A percentile compares a stretch with the other conserved stretches of the same genome.
phyloP scores from a whole-genome alignment of 768 basidiomycete species.

The Russula dissimulans region DNA sequence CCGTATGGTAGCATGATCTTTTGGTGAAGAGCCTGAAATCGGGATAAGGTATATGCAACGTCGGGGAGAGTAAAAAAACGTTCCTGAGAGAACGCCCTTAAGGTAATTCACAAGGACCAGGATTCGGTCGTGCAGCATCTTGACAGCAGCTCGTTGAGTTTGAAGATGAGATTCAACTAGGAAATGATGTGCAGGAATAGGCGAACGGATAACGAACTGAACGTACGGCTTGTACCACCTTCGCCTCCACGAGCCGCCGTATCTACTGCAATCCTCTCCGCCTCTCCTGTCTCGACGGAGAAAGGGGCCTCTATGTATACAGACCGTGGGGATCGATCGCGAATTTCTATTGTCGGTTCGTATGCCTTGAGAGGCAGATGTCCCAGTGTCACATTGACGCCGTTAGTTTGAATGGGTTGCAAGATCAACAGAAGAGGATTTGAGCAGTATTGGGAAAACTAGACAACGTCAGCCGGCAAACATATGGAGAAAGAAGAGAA shows the following conservation, averaged over 20 bases:
- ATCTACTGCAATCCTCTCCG: conserved; percentile 96
- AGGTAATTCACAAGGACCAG: conserved; percentile 83
- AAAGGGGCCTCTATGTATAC: conserved; percentile 81
- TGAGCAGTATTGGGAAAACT: conserved; percentile 83
- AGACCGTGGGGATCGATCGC: conserved; percentile 64
- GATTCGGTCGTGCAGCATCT: conserved; percentile 94
- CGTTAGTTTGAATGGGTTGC: conserved; percentile 41
- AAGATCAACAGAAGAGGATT: conserved; percentile 81
- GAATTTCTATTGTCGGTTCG: conserved; percentile 82
- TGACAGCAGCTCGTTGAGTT: conserved; percentile 88
- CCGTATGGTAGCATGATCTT: conserved; percentile 75
- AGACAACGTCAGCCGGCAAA: not conserved
- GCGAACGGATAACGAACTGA: not conserved
- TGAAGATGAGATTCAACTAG: conserved; percentile 85
- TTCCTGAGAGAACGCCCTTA: conserved; percentile 63
- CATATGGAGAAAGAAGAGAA: not conserved
- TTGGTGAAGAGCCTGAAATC: conserved; percentile 51
- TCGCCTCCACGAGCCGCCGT: conserved; percentile 85
- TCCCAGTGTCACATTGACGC: conserved; percentile 50
- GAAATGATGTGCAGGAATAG: conserved; percentile 5
- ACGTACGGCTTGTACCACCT: conserved; percentile 71
- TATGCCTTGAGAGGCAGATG: conserved; percentile 89
- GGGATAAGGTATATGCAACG: not conserved
- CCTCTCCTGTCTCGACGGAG: conserved; percentile 94
- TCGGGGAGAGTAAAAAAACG: conserved; percentile 15